A percentile compares a stretch with the other conserved stretches of the same genome.
These are phyloP conservation scores for Starmera caribaea DNA, from an alignment of 805 yeast species.

Conservation along the genomic window DNA sequence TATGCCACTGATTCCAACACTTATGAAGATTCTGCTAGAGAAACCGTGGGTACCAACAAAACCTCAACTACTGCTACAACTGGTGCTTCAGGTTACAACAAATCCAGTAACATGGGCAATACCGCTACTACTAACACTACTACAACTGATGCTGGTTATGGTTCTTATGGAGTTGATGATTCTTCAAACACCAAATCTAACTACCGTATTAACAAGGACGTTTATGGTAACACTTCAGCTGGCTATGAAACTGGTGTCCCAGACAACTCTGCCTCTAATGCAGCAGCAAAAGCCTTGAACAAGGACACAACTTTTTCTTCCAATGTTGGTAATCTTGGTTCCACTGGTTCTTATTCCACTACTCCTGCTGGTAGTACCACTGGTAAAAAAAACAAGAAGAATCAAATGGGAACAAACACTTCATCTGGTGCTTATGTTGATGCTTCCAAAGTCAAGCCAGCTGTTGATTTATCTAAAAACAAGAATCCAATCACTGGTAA, in stretches of 20 bases:
- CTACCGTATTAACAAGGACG: slow-evolving; percentile 4
- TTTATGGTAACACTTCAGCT: slow-evolving; percentile 6
- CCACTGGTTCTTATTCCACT: not conserved
- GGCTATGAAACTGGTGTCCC: slow-evolving; percentile 13
- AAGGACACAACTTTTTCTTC: not conserved
- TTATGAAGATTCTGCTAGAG: not conserved
- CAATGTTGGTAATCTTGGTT: too few species aligned
- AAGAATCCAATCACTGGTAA: not conserved
- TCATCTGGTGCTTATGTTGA: not conserved
- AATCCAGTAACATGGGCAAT: not conserved
- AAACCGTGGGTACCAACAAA: not conserved
- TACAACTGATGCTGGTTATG: not conserved
- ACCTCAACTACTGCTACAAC: slow-evolving; percentile 1
- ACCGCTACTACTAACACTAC: not conserved
- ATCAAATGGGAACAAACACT: too few species aligned
- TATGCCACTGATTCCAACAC: not conserved
- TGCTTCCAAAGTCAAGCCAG: too few species aligned
- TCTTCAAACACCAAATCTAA: not conserved
- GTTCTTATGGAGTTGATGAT: not conserved
- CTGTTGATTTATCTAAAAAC: not conserved
- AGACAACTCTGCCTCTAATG: slow-evolving; percentile 7
- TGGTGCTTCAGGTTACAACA: not conserved
- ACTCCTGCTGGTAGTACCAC: not conserved
- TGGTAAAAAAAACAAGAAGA: not conserved
- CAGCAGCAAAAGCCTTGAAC: slow-evolving; percentile 7